Conservation (phyloP, 1,284 basidiomycete species). For the Binderoboletus segoi region DNA sequence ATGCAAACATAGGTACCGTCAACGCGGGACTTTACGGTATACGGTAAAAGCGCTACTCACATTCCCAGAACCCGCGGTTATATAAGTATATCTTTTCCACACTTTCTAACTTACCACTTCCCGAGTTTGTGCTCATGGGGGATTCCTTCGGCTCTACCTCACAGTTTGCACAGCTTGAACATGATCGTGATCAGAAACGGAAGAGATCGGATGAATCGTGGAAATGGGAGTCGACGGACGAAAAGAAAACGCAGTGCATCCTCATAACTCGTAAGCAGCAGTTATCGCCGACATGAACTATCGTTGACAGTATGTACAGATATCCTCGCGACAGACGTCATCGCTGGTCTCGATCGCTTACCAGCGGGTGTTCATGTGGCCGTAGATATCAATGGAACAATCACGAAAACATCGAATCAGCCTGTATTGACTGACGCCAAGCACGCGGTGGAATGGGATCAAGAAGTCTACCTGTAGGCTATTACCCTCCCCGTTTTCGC, state of each 20-base stretch:
- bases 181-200: not conserved
- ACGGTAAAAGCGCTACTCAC: not conserved
- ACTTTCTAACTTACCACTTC: not conserved
- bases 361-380: not conserved
- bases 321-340: not conserved
- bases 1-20: slow-evolving; percentile 16
- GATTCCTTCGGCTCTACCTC: not conserved
- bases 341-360: not conserved
- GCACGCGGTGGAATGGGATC: not conserved
- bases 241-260: not conserved
- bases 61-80: not conserved
- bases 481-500: not conserved
- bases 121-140: not conserved
- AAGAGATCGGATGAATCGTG: not conserved
- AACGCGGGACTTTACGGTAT: not conserved
- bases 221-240: not conserved
- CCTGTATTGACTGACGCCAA: not conserved
- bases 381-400: not conserved
- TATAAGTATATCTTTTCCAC: not conserved
- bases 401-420: not conserved
- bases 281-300: not conserved
- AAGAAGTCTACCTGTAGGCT: not conserved
- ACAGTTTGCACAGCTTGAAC: not conserved
- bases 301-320: not conserved
- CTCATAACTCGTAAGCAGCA: not conserved